Evolutionary conservation across 768 basidiomycete species (phyloP), one percentile per base, ranked within the genome.

Genomic region (Leccinum fibrillosum): DNA sequence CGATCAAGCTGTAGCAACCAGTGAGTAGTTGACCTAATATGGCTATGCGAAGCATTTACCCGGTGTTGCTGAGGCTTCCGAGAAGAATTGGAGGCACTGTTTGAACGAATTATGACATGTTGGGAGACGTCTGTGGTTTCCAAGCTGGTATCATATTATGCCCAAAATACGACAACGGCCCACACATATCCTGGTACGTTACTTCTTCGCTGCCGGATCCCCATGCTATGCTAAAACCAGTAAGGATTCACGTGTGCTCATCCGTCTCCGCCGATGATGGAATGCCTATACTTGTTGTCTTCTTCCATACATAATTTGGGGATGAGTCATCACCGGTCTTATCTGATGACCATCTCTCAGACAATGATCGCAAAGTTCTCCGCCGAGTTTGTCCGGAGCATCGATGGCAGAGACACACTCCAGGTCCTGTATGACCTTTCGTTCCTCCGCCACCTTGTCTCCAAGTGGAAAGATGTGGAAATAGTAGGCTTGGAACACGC

Each of bases 281-380:
- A 80, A 45, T 80, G 83, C 17, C 69, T 92, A 53, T 68, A 85
- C 48, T 69, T 76, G 1, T 71, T 92, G 17, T 82, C 82, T 32
- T 75, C 77, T 13, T 78, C 79, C 3, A 71, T 86, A 52, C 82
- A 83, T 62, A 76, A 80, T n/a, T 70, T 90, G 12, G 85, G 84
- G 1, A 69, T 82, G 51, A 73, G 77, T 45, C 72, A 75, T 53
- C 71, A 78, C 47, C 69, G 69, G 45, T 44, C 66, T 53, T 73
- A 70, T 62, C 74, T 76, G 61, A 61, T 68, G 55, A 47, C 62
- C n/a, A 66, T 78, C 35, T 69, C 77, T 30, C 71, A 76, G 64
- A 69, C 74, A 58, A 72, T 79, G 39, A 62, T 83, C n/a, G 23
- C 68, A 65, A 60, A 72, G 68, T 62, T 79, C 78, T 70, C 67